Conservation (phyloP, 179 eudicot species). For the Amaranthus tricolor region DNA sequence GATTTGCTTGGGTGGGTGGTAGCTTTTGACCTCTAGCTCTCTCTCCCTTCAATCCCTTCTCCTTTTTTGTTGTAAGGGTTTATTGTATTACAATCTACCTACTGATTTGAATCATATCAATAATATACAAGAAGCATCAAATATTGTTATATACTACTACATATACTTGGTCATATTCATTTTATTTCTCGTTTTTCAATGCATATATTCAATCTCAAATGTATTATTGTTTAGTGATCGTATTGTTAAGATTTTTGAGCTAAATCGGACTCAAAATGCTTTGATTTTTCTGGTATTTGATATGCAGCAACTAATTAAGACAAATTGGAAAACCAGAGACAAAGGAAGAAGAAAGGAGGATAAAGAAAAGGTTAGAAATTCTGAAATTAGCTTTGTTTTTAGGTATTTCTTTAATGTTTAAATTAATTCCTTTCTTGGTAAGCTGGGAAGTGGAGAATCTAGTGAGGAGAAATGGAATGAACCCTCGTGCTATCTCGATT, state of each 20-base stretch:
- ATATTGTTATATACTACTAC: slow-evolving; percentile 3
- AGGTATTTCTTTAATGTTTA: slow-evolving; percentile 2
- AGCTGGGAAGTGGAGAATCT: slow-evolving; percentile 34
- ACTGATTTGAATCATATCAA: slow-evolving; percentile 28
- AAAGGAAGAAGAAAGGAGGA: slow-evolving; percentile 7
- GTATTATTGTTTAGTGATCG: neutral
- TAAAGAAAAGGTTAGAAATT: slow-evolving; percentile 21
- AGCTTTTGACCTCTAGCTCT: slow-evolving; percentile 27
- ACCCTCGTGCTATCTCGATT: slow-evolving; percentile 47
- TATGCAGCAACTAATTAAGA: slow-evolving; percentile 15
- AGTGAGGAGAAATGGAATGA: slow-evolving; percentile 27
- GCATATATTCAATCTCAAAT: neutral
- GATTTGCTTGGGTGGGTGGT: slow-evolving; percentile 31
- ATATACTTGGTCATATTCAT: neutral
- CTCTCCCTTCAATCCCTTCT: slow-evolving; percentile 34
- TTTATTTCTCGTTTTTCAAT: neutral
- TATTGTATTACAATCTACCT: slow-evolving; percentile 17
- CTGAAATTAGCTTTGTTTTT: neutral
- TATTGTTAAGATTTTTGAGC: neutral
- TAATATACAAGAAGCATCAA: slow-evolving; percentile 25
- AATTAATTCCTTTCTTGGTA: slow-evolving; percentile 22
- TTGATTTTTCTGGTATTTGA: neutral
- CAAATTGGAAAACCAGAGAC: slow-evolving; percentile 12
- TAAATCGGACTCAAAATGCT: neutral
- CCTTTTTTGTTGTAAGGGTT: slow-evolving; percentile 46